phyloP scores from a whole-genome alignment of 768 basidiomycete species.

The Phanerochaete sordida region DNA sequence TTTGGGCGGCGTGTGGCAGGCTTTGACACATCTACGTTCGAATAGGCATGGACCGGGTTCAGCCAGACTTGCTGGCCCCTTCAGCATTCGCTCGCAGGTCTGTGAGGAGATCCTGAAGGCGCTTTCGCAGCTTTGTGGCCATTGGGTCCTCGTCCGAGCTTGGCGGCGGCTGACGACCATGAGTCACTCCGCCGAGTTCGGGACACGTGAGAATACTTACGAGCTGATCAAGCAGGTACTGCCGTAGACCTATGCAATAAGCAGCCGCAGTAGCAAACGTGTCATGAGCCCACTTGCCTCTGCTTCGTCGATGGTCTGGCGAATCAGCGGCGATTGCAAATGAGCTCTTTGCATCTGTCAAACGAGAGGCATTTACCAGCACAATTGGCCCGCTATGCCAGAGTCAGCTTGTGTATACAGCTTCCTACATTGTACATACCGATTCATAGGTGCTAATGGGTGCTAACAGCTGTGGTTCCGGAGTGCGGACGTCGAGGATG shows the following conservation, averaged over 20 bases:
- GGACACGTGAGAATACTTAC: conserved; percentile 2
- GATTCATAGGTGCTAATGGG: neutral
- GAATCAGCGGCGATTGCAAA: no score
- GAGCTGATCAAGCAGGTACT: conserved; percentile 25
- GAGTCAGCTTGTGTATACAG: neutral
- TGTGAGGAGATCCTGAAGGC: conserved; percentile 16
- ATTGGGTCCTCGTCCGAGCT: conserved; percentile 19
- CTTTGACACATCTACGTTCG: no score
- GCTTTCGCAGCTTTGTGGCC: conserved; percentile 16
- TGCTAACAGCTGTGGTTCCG: no score
- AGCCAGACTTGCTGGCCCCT: conserved; percentile 2
- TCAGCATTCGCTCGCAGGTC: conserved; percentile 19
- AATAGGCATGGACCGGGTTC: neutral
- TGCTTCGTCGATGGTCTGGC: conserved; percentile 24
- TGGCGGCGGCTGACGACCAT: conserved; percentile 16
- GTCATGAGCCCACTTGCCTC: conserved; percentile 13
- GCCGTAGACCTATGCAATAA: neutral
- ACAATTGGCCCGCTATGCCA: conserved; percentile 5
- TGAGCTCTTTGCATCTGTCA: no score
- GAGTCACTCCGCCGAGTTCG: neutral
- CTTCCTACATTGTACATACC: neutral
- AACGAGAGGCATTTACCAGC: conserved; percentile 2
- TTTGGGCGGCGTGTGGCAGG: no score
- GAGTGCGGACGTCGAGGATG: no score
- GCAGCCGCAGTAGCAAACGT: neutral